Conservation (phyloP, 2,329 filamentous ascomycete species). For the Microsporum ferrugineum region DNA sequence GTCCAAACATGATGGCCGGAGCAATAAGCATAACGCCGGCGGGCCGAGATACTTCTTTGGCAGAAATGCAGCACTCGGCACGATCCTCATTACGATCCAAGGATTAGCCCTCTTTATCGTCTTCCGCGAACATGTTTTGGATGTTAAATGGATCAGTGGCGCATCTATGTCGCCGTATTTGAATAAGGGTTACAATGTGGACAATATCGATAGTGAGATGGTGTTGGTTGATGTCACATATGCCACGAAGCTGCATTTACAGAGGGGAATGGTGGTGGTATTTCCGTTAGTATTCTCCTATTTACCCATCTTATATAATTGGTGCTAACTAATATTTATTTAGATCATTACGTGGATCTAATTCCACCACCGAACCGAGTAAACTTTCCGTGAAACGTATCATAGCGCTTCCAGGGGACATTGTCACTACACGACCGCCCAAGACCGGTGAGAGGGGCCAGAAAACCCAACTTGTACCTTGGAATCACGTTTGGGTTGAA, state of each 20-base stretch:
- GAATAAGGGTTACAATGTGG: constrained; percentile 50
- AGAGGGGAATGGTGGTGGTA: constrained; percentile 64
- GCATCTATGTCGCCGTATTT: constrained; percentile 67
- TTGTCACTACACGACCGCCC: constrained; percentile 53
- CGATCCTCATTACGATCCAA: not conserved
- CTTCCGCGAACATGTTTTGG: constrained; percentile 31
- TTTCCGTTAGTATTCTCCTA: constrained; percentile 32
- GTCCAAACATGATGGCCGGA: not conserved
- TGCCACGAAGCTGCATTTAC: constrained; percentile 40
- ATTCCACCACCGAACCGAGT: constrained; percentile 60
- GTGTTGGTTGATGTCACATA: constrained; percentile 34
- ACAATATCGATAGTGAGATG: constrained; percentile 29
- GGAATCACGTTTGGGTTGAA: constrained; percentile 88
- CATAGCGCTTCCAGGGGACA: constrained; percentile 68
- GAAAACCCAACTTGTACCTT: constrained; percentile 51
- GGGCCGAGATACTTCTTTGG: not conserved
- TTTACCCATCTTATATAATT: not conserved
- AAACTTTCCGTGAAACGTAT: constrained; percentile 68
- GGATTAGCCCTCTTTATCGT: constrained; percentile 12
- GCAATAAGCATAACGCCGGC: not conserved
- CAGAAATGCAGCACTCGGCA: not conserved
- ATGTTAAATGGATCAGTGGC: constrained; percentile 34
- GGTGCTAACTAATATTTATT: not conserved
- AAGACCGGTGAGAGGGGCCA: constrained; percentile 35
- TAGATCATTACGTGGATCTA: constrained; percentile 25